Evolutionary conservation across 1,139 yeast genomes (phyloP), one percentile per base, ranked within the genome.

Genomic region (Suhomyces chickasaworum): DNA sequence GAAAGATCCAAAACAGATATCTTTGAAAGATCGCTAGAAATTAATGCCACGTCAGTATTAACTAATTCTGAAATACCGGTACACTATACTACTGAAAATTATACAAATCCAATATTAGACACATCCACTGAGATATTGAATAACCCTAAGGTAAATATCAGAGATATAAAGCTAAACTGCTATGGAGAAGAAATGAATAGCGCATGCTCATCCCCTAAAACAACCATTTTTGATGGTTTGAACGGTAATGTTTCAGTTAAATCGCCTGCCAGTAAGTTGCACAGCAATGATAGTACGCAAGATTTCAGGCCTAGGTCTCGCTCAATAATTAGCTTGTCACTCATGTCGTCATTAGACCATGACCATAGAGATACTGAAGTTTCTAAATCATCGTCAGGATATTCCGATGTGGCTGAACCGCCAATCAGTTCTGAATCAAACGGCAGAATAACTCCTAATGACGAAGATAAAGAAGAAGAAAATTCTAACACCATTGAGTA

Each of bases 41-140:
- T 47, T 7, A 45, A 49, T 33, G 42, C 43, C 20, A 45, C 50
- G 15, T 42, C 55, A 1, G 43, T 54, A 12, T 47, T 58, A 39
- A 48, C 51, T 27, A 51, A 51, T 32, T 54, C 58, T 32, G 58
- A 49, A 44, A 51, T 57, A 15, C 69, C 69, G 4, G 45, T 53
- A 25, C 70, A 66, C 46, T 65, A 59, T 50, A 61, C 56, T 35
- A 57, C 60, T 15, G 71, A 66, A 42, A 67, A 68, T 47, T 67
- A 55, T 42, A 57, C 65, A 15, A 61, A 62, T 32, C 73, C 73
- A 6, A 63, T 65, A 7, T 54, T 68, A 42, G 72, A 68, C 48
- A 57, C 67, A 17, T 64, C 71, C 17, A 57, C 71, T 1, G 71
- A 66, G 46, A 60, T 66, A 35, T 47, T 66, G 21, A 53, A 59